Evolutionary conservation across 257 asterid species (phyloP).

Genomic region (Mitragyna speciosa): DNA sequence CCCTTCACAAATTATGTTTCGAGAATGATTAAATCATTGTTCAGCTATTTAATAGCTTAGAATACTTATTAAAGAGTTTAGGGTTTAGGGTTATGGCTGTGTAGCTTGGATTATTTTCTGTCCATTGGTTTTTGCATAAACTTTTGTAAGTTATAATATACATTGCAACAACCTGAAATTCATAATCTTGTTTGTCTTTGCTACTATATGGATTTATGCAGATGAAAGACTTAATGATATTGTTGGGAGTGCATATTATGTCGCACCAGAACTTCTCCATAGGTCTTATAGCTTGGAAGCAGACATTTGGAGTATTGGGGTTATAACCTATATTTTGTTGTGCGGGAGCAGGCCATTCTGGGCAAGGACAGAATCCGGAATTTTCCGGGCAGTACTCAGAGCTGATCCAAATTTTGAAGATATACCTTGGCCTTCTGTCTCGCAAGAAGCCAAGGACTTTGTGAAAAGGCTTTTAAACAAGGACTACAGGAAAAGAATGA

Average conservation of each 20-base stretch:
- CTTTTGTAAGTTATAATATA: not conserved
- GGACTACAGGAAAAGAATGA: slow-evolving; percentile 95
- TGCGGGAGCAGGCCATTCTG: slow-evolving; percentile 99
- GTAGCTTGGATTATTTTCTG: not conserved
- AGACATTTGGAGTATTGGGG: slow-evolving; percentile 98
- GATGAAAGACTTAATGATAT: slow-evolving; percentile 95
- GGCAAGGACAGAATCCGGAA: slow-evolving; percentile 98
- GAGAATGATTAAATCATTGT: not conserved
- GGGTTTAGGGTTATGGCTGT: too few species aligned
- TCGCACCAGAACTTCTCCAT: slow-evolving; percentile 98
- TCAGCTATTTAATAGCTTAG: not conserved
- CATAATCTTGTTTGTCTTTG: not conserved
- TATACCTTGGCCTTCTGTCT: slow-evolving; percentile 91
- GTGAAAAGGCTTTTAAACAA: slow-evolving; percentile 84
- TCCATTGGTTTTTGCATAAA: not conserved
- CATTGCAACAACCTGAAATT: not conserved
- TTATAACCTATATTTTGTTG: slow-evolving; percentile 77
- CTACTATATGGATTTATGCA: slow-evolving; percentile 30
- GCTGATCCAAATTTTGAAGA: slow-evolving; percentile 94
- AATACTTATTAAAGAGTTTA: not conserved
- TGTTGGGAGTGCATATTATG: slow-evolving; percentile 98
- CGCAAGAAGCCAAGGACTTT: slow-evolving; percentile 82
- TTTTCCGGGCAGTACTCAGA: slow-evolving; percentile 89
- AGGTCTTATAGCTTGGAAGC: slow-evolving; percentile 94
- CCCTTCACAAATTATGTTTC: not conserved